These are phyloP conservation scores for Raddia guianensis DNA, from an alignment of 176 grass and related monocot species.

Conservation along the genomic window DNA sequence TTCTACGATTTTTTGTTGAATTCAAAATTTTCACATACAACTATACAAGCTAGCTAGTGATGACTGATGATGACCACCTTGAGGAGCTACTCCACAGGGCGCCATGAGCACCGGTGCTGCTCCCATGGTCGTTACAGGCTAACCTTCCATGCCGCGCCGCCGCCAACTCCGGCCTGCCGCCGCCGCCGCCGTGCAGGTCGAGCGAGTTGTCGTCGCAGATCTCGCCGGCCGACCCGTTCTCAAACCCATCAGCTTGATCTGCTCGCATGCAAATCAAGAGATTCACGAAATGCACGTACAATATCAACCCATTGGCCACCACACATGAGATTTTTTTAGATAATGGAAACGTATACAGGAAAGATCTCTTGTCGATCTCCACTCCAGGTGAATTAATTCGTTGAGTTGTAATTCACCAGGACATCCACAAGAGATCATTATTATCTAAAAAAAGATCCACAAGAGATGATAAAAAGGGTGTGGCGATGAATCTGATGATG, in stretches of 20 bases:
- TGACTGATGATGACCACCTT: conserved; percentile 39
- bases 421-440: too few relatives aligned
- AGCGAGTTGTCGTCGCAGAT: conserved; percentile 71
- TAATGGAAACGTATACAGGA: too few relatives aligned
- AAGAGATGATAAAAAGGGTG: not conserved
- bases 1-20: too few relatives aligned
- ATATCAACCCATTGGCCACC: not conserved
- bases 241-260: conserved; percentile 66
- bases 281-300: conserved; percentile 2
- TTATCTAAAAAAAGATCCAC: too few relatives aligned
- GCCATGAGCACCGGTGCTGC: conserved; percentile 38
- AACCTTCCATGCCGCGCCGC: conserved; percentile 55
- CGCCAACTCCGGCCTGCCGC: conserved; percentile 17
- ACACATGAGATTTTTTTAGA: too few relatives aligned
- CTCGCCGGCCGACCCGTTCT: conserved; percentile 64
- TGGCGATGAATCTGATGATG: not conserved
- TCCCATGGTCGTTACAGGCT: conserved; percentile 49
- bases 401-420: too few relatives aligned
- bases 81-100: conserved; percentile 66
- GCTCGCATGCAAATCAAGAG: conserved; percentile 1
- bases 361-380: too few relatives aligned
- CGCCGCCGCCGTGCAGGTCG: conserved; percentile 40
- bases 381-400: too few relatives aligned
- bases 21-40: not conserved
- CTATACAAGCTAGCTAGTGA: not conserved